phyloP scores from a whole-genome alignment of 129 eudicot species.

The Chrysanthemum makinoi region DNA sequence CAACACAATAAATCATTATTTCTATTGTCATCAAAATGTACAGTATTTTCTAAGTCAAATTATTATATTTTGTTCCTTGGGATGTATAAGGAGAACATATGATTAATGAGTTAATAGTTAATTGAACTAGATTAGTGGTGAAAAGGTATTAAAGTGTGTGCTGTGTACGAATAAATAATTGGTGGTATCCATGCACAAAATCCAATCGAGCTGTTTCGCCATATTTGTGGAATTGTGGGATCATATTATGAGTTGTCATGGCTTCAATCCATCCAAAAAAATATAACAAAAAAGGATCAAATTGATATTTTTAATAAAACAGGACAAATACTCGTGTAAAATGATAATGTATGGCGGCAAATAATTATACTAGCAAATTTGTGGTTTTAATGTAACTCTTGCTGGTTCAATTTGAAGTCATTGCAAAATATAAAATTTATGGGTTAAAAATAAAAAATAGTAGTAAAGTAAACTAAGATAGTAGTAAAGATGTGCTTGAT shows the following conservation, averaged over 20 bases:
- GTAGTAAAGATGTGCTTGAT: too few relatives aligned
- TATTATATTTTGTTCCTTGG: background rate
- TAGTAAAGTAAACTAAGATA: too few relatives aligned
- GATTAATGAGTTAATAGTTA: constrained; percentile 11
- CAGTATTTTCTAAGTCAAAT: background rate
- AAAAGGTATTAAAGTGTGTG: constrained; percentile 21
- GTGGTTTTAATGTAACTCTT: too few relatives aligned
- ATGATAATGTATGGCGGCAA: too few relatives aligned
- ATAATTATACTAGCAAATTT: too few relatives aligned
- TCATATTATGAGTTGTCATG: constrained; percentile 1
- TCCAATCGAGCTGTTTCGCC: constrained; percentile 80
- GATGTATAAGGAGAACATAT: constrained; percentile 9
- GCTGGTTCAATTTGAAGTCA: too few relatives aligned
- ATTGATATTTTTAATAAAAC: too few relatives aligned
- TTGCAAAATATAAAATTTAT: too few relatives aligned
- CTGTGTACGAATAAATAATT: background rate
- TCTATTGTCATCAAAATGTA: background rate
- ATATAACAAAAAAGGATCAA: background rate
- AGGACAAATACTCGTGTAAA: too few relatives aligned
- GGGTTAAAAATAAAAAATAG: too few relatives aligned
- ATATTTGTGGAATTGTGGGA: constrained; percentile 26
- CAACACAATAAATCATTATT: background rate
- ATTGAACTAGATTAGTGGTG: background rate
- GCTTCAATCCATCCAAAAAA: background rate
- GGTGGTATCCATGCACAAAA: constrained; percentile 45